These are phyloP conservation scores for Flaveria linearis DNA, from an alignment of 129 eudicot genomes.

Conservation along the genomic window DNA sequence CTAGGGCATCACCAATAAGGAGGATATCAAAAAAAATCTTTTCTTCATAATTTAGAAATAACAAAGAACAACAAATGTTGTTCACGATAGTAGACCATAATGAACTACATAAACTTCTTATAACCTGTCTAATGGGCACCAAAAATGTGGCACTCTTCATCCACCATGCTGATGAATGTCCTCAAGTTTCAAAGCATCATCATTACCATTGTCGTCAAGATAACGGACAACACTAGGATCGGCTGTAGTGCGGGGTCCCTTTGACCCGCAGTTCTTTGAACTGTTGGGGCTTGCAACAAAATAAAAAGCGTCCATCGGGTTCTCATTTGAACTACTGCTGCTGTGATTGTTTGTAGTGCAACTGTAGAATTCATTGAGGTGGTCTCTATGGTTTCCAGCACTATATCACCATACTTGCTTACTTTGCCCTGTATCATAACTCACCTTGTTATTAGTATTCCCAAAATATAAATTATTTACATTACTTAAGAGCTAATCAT, in stretches of 20 bases:
- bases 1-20: constrained; percentile 1
- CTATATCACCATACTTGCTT: constrained; percentile 67
- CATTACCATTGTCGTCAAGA: constrained; percentile 23
- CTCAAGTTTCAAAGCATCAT: constrained; percentile 40
- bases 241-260: background rate
- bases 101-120: background rate
- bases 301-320: constrained; percentile 36
- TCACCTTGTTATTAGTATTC: background rate
- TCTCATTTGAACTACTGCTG: constrained; percentile 32
- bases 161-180: constrained; percentile 28
- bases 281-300: constrained; percentile 42
- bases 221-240: constrained; percentile 3
- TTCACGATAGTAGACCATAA: background rate
- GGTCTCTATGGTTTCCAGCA: constrained; percentile 70
- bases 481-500: background rate
- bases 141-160: constrained; percentile 51
- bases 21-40: background rate
- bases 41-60: constrained; percentile 11
- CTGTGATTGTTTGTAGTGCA: constrained; percentile 31
- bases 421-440: constrained; percentile 57
- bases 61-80: background rate
- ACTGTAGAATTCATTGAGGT: constrained; percentile 55
- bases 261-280: constrained; percentile 45
- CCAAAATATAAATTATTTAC: background rate
- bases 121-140: constrained; percentile 15